Evolutionary conservation across 2,329 filamentous ascomycete species (phyloP), one percentile per base, ranked within the genome.

Genomic region (Claviceps sp.): DNA sequence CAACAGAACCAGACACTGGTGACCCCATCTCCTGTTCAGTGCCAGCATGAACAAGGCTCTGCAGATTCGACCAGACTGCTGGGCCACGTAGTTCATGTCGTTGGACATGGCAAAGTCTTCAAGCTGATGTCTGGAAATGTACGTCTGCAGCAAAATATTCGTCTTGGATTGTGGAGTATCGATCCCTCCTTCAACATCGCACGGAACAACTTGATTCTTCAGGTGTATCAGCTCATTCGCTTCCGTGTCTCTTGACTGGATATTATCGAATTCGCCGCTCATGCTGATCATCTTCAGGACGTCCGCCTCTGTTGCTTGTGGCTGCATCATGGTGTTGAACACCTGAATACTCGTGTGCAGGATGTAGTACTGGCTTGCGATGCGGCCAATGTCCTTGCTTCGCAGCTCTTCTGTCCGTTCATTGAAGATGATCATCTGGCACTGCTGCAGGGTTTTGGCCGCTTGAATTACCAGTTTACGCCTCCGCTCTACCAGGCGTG

Each of bases 371-470:
- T 98, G 91, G 66, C 91, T 97, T 16, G 93, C 93, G 64, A 98
- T 98, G 16, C 93, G 83, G 3, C 93, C 93, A 49, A 97, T 85
- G 61, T 98, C 91, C 66, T 98, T 98, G 54, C 89, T 86, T 53
- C 88, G 83, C 8, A 98, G 78, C 61, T 96, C 91, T 59, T 96
- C 91, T 0, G 91, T 98, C 17, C 76, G 80, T 62, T 97, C 93
- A 58, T 98, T 96, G 73, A 91, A 98, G 52, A 98, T 93, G 61
- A 98, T 93, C 94, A 98, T 98, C 68, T 98, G 93, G 59, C 88
- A 95, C 62, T 90, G 79, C 62, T 96, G 90, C 44, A 98, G 71
- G 5, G 88, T 86, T 44, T 83, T 78, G 0, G 93, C 93, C 23
- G 93, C 93, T 60, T 95, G 84, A 45, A 95, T 89, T 50, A 93